Evolutionary conservation across 2,329 filamentous ascomycete species (phyloP), one percentile per base, ranked within the genome.

Genomic region (Colletotrichum orchidophilum): DNA sequence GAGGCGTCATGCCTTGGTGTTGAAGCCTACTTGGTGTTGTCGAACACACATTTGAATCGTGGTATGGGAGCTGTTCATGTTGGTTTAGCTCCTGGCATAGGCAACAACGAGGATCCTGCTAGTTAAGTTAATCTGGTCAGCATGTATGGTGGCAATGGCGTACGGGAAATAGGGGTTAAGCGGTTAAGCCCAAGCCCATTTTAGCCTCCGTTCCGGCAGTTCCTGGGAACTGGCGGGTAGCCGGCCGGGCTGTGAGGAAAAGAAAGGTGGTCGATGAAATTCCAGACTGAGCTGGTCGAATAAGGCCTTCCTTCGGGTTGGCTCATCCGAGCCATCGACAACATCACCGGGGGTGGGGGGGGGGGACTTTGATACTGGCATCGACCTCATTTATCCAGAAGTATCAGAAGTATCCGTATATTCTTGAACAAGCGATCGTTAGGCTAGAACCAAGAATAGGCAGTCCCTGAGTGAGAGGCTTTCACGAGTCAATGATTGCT

Each of bases 351-450:
- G 50, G 24, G 62, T 55, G 66, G 33, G 24, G 62, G 63, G 66
- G 33, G 26, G 33, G 35, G 59, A 63, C 13, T 5, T 35, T n/a
- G 57, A 52, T 63, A 57, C 63, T 62, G 64, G 50, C 67, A 67
- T 67, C 35, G 67, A 49, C 67, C 63, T 67, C 63, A 50, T 67
- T 67, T 52, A 12, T 42, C 46, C 31, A 57, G 50, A 26, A 57
- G 6, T 35, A 21, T 42, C 59, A 26, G 35, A 66, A 27, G 39
- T n/a, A n/a, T n/a, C n/a, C n/a, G n/a, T n/a, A n/a, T n/a, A 46
- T 21, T 46, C 39, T 46, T 46, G 39, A 18, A 46, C 39, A 46
- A n/a, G 39, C 39, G 39, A 46, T 46, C 39, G 39, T 7, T 46
- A 46, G 68, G 64, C 21, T 24, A 42, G 21, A 39, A 31, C 27